Base-by-base conservation (phyloP, 768 basidiomycete genomes). In the Suillus placidus region DNA sequence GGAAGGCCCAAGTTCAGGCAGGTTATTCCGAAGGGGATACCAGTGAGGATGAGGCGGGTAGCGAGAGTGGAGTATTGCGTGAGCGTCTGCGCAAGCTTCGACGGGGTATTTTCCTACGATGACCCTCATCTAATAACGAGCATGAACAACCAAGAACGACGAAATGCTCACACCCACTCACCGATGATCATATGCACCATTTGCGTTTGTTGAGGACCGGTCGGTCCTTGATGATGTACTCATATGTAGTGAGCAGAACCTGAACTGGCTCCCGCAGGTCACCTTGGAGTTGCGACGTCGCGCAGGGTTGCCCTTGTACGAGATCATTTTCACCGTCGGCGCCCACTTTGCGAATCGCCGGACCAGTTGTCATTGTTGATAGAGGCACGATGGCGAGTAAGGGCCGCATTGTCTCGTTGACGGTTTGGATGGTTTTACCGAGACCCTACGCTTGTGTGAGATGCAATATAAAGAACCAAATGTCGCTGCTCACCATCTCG, bases 271-370 rank as follows among this genome's bases (percentile, higher is more conserved):
- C n/a, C 42, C 94, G 87, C 64, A 98, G 79, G 42, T 95, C 92
- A 54, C 80, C 80, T 75, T 96, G 93, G 40, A 95, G 43, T 85
- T 85, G 55, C 92, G 88, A 63, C 96, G 89, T 67, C 92, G 91
- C 14, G 84, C 76, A 2, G 95, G 96, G 65, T 95, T 94, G 61
- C 96, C 96, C 73, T 97, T 98, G 82, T 97, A 95, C 40, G 95
- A 86, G 51, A 97, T 81, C 61, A 83, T 84, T 72, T 85, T 87
- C 60, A 98, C 89, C 13, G 82, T 76, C 0, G 96, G 96, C 4
- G 95, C 95, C 95, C 96, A 97, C 76, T 95, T 95, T n/a, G 92
- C 90, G 72, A 98, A 97, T 97, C 95, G 66, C 94, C 91, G 1
- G 92, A 88, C 95, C 95, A 97, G 75, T 97, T 97, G 95, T 97